These are phyloP conservation scores for Chenopodium berlandieri DNA, from an alignment of 148 eudicot species.

Conservation along the genomic window DNA sequence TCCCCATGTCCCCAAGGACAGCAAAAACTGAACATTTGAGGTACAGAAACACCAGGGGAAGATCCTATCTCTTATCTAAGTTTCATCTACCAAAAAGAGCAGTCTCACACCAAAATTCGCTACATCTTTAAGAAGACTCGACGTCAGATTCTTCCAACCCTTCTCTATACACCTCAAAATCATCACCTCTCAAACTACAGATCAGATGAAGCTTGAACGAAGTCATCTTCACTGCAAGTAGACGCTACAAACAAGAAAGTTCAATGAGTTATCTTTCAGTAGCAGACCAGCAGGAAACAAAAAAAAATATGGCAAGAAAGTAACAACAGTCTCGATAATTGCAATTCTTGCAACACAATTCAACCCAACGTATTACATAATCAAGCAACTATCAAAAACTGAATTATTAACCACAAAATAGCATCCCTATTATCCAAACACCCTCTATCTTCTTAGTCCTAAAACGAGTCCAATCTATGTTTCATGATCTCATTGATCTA, in stretches of 20 bases:
- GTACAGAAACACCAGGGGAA: constrained; percentile 1
- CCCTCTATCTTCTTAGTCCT: neutral
- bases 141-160: constrained; percentile 70
- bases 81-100: constrained; percentile 3
- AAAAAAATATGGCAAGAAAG: neutral
- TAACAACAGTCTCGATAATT: neutral
- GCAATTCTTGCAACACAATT: neutral
- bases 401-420: neutral
- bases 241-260: constrained; percentile 49
- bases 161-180: constrained; percentile 70
- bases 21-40: neutral
- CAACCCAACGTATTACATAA: too few relatives aligned
- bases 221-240: constrained; percentile 75
- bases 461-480: neutral
- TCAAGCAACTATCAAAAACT: too few relatives aligned
- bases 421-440: neutral
- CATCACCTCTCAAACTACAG: constrained; percentile 74
- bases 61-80: neutral
- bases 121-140: constrained; percentile 52
- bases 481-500: neutral
- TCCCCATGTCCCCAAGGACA: constrained; percentile 1
- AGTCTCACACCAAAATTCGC: neutral
- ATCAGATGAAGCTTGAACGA: constrained; percentile 65
- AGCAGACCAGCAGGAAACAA: neutral
- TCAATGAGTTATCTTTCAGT: neutral